A percentile compares a stretch with the other conserved stretches of the same genome.
These are phyloP conservation scores for Lepiota venenata DNA, from an alignment of 768 basidiomycete genomes.

Conservation along the genomic window DNA sequence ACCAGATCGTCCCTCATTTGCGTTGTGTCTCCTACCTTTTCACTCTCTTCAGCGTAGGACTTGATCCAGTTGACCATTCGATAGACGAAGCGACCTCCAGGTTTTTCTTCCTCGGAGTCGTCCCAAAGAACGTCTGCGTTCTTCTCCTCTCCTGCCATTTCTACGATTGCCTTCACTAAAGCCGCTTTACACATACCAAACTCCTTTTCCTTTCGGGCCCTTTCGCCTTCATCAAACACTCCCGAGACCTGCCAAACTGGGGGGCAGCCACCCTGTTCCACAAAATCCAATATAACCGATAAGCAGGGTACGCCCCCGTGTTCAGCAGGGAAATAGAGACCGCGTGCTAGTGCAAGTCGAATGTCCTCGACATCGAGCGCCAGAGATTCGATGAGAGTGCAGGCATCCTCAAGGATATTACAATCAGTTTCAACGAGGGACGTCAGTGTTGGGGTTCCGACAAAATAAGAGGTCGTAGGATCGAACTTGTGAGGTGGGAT, in stretches of 20 bases:
- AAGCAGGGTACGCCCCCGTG: constrained; percentile 58
- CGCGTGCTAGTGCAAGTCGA: constrained; percentile 66
- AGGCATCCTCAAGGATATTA: constrained; percentile 69
- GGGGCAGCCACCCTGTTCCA: constrained; percentile 69
- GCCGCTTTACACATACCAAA: constrained; percentile 85
- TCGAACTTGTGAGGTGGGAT: constrained; percentile 47
- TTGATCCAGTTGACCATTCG: constrained; percentile 78
- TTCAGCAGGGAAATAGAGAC: constrained; percentile 54
- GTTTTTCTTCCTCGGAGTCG: constrained; percentile 46
- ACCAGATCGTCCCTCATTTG: constrained; percentile 65
- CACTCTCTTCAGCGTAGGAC: constrained; percentile 42
- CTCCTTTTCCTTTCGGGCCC: constrained; percentile 59
- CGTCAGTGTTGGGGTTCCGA: constrained; percentile 16
- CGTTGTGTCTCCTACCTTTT: constrained; percentile 26
- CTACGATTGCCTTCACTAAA: constrained; percentile 81
- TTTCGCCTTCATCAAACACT: constrained; percentile 44
- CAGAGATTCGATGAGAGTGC: constrained; percentile 73
- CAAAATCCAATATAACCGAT: constrained; percentile 63
- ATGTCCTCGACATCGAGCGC: constrained; percentile 77
- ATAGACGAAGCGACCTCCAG: constrained; percentile 70
- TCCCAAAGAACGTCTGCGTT: constrained; percentile 81
- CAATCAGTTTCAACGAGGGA: constrained; percentile 61
- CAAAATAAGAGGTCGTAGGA: constrained; percentile 35
- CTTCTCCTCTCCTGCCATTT: constrained; percentile 77
- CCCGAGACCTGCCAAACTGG: constrained; percentile 49